Base-by-base conservation (phyloP, 75 land plant species). In the Larix kaempferi region DNA sequence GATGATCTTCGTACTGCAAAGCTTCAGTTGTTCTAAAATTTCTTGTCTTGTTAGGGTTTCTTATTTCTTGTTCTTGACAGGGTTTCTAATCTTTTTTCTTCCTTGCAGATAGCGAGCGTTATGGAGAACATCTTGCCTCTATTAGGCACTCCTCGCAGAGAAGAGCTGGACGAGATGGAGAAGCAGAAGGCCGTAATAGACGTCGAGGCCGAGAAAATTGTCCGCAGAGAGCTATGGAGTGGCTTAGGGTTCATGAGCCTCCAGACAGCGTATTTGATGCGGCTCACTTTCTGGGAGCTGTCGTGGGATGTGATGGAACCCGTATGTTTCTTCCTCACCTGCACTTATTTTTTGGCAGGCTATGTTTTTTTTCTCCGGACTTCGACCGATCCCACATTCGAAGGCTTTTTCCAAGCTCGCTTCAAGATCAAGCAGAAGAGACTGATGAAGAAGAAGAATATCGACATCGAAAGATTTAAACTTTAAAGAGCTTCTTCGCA, bases 301-400 rank as follows among this genome's bases (percentile, higher is more conserved):
- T 83, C 92, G 4, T 92, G 94, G 94, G 92, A 92, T 52, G 92
- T 92, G 25, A 88, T 92, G 94, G 94, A 92, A 78, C 94, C 94
- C 56, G 80, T 92, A 13, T 89, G 93, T 37, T 92, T 86, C 79
- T 92, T 80, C 73, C 83, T 88, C 25, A 92, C 94, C 1, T 85
- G 87, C 22, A 59, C 75, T 56, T 86, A 85, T 64, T 72, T 86
- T 83, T 82, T 92, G 54, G 89, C 77, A 19, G 90, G 92, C 23
- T 92, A 88, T 72, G 71, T 71, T 16, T 92, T 91, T 79, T 92
- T 92, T 77, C 86, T 92, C 57, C 56, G 78, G 26, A 92, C 92
- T n/a, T 75, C 87, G 3, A 78, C 74, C 57, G 85, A 86, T 60
- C 88, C 88, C 14, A 77, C 88, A 3, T 83, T 90, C 75, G 87